Evolutionary conservation across 2,329 filamentous ascomycete species (phyloP), one percentile per base, ranked within the genome.

Genomic region (Fusarium neocosmosporiellum): DNA sequence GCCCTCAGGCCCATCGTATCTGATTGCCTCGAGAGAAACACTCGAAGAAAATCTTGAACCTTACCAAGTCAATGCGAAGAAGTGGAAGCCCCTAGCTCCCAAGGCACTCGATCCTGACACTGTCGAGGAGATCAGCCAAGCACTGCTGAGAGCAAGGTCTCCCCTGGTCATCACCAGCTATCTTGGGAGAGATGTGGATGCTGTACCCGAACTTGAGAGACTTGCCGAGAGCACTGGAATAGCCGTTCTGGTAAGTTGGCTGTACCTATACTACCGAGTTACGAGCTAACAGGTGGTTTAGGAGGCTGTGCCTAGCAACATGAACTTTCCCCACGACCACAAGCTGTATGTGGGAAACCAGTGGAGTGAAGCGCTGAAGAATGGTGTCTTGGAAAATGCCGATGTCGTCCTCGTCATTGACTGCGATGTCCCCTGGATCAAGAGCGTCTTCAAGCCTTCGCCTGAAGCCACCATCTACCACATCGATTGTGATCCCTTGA

Each of bases 341-440:
- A 89, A 86, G 2, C 89, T 83, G 0, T 93, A 88, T 83, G 39
- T 43, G 20, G 39, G 39, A 22, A 43, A 43, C 20, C 39, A 43
- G n/a, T 96, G 62, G 87, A 91, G 43, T 96, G 91, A 76, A 93
- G 94, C 6, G 86, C 88, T 9, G 92, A 97, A 59, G 89, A 93
- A 4, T 20, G 39, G 20, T 20, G 86, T 86, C 37, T 93, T 97
- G 79, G 88, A 86, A 65, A 89, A 89, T 1, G 94, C 95, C 1
- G 95, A 98, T 80, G 89, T 94, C 27, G 96, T 98, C 69, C 75
- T 98, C 1, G 92, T 97, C 5, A 79, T 97, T 27, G 93, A 98
- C 81, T 96, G 94, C 75, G 95, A 98, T 79, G 94, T 97, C 1
- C 95, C 95, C 0, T 98, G 94, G 94, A 94, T 98, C 65, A 91